Percentiles rank a stretch among this genome's conserved stretches.
Conservation (phyloP, 2,329 filamentous ascomycete species). For the Pseudocercospora pini-densiflorae region DNA sequence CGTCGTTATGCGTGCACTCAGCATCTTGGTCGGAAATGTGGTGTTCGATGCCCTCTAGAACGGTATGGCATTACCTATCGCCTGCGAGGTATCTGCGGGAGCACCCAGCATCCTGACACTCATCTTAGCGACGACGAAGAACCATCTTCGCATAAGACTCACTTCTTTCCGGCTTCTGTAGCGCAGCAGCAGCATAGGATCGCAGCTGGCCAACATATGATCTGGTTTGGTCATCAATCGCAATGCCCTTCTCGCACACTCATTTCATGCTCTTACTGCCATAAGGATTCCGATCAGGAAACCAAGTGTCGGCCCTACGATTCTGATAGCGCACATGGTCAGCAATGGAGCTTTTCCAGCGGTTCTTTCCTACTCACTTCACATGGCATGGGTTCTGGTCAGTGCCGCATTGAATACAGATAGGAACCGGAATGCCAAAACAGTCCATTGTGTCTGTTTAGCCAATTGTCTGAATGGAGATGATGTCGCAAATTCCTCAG, state of each 20-base stretch:
- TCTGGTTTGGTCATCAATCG: constrained; percentile 14
- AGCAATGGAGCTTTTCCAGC: neutral
- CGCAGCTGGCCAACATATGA: constrained; percentile 45
- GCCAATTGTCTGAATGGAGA: neutral
- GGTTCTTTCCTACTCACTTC: constrained; percentile 28
- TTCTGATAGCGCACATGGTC: constrained; percentile 8
- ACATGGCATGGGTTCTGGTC: constrained; percentile 45
- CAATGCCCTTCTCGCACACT: neutral
- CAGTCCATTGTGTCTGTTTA: constrained; percentile 25
- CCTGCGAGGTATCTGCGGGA: constrained; percentile 39
- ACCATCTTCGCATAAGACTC: constrained; percentile 1
- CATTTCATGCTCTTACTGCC: constrained; percentile 31
- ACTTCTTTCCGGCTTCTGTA: constrained; percentile 43
- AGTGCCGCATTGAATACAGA: constrained; percentile 45
- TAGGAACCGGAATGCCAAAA: constrained; percentile 36
- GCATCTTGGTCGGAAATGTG: neutral
- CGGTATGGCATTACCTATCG: constrained; percentile 41
- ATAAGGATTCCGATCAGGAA: constrained; percentile 41
- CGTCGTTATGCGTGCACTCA: neutral
- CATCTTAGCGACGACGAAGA: neutral
- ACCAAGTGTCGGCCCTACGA: constrained; percentile 45
- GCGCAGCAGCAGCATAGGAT: constrained; percentile 45
- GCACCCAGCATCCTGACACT: constrained; percentile 37
- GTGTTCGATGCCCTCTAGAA: constrained; percentile 26
- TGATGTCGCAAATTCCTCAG: neutral